These are phyloP conservation scores for Aureobasidium sp. DNA, from an alignment of 2,329 filamentous ascomycete genomes.

Conservation along the genomic window DNA sequence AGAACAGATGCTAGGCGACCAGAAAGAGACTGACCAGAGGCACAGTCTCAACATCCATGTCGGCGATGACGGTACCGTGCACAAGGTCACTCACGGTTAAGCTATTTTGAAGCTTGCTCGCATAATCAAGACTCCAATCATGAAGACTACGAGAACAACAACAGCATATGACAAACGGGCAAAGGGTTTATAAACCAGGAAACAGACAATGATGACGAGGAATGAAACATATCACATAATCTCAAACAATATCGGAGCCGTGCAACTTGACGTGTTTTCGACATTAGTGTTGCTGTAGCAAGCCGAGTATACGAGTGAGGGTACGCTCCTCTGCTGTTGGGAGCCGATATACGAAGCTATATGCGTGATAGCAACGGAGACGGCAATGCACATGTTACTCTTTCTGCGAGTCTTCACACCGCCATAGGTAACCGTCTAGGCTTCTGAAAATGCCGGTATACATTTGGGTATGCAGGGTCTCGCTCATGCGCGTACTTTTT, in stretches of 20 bases:
- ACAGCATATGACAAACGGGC: neutral
- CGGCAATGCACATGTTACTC: neutral
- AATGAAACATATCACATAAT: neutral
- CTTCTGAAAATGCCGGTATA: neutral
- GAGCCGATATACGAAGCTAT: neutral
- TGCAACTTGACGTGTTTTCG: neutral
- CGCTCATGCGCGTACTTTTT: neutral
- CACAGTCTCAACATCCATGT: conserved; percentile 43
- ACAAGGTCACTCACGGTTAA: conserved; percentile 42
- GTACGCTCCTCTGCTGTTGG: neutral
- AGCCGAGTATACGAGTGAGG: neutral
- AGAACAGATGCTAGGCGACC: neutral
- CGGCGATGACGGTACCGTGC: conserved; percentile 42
- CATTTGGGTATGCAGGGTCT: conserved; percentile 3
- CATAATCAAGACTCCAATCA: neutral
- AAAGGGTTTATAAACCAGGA: neutral
- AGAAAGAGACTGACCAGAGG: neutral
- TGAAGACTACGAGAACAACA: conserved; percentile 6
- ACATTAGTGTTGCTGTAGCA: neutral
- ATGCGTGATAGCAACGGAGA: neutral
- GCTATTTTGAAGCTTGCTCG: neutral
- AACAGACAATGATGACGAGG: neutral
- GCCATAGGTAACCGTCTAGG: conserved; percentile 7
- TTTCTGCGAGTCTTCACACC: conserved; percentile 3
- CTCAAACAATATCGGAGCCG: neutral